phyloP scores from a whole-genome alignment of 2,329 filamentous ascomycete species.

The Alternaria angustiovoidea region DNA sequence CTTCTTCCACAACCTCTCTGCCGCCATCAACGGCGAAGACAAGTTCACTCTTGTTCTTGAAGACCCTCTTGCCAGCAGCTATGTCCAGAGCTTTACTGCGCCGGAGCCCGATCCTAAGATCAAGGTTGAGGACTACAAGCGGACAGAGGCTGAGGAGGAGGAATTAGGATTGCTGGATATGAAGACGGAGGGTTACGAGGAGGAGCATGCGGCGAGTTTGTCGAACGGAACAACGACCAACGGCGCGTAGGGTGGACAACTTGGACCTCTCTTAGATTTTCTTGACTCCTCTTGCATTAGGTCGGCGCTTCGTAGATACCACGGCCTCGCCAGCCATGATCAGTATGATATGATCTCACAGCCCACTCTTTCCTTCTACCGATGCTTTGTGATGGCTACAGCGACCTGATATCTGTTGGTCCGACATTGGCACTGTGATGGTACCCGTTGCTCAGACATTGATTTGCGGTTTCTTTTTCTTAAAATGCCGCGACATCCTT shows the following conservation, averaged over 20 bases:
- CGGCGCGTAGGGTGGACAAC: slow-evolving; percentile 17
- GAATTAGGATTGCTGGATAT: slow-evolving; percentile 91
- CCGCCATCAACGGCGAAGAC: slow-evolving; percentile 80
- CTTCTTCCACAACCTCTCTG: slow-evolving; percentile 81
- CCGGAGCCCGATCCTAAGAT: slow-evolving; percentile 87
- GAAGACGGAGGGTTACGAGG: slow-evolving; percentile 86
- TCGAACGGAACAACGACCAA: slow-evolving; percentile 33
- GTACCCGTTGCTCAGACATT: background rate
- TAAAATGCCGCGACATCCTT: background rate
- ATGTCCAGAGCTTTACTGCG: slow-evolving; percentile 84
- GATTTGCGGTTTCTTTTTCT: background rate
- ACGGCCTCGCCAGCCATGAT: slow-evolving; percentile 45
- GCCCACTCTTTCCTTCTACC: slow-evolving; percentile 2
- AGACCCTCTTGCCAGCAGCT: slow-evolving; percentile 91
- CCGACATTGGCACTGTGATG: background rate
- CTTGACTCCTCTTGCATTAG: slow-evolving; percentile 33
- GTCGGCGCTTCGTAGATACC: slow-evolving; percentile 45
- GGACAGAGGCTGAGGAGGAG: slow-evolving; percentile 92
- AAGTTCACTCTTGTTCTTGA: slow-evolving; percentile 84
- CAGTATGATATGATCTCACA: slow-evolving; percentile 20
- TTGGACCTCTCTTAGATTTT: slow-evolving; percentile 24
- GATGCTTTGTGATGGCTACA: background rate
- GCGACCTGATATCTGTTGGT: background rate
- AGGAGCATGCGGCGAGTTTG: slow-evolving; percentile 44
- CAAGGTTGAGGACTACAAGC: slow-evolving; percentile 79